Conservation (phyloP, 2,329 filamentous ascomycete genomes). For the Didymella pomorum region DNA sequence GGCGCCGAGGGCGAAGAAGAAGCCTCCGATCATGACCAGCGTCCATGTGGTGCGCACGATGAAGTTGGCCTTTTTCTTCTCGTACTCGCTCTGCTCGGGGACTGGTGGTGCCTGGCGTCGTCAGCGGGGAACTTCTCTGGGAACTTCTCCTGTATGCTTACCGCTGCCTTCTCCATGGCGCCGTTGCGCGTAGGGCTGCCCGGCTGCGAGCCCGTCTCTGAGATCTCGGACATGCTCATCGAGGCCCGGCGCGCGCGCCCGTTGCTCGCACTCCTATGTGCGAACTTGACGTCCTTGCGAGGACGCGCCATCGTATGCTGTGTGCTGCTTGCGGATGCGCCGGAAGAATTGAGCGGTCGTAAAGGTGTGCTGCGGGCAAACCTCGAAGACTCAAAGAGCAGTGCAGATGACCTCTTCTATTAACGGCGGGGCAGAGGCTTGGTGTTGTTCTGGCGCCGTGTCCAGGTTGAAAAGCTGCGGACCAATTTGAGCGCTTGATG, state of each 20-base stretch:
- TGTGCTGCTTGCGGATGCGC: neutral
- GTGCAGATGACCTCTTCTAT: neutral
- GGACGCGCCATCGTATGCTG: constrained; percentile 50
- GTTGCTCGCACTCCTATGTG: constrained; percentile 60
- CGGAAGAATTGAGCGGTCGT: neutral
- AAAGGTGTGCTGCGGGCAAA: neutral
- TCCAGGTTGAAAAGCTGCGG: constrained; percentile 19
- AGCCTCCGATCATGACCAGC: constrained; percentile 92
- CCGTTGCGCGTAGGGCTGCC: constrained; percentile 61
- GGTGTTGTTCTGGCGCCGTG: constrained; percentile 1
- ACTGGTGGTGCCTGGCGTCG: constrained; percentile 47
- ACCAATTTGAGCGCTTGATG: constrained; percentile 11
- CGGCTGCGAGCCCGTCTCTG: constrained; percentile 64
- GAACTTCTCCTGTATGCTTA: constrained; percentile 12
- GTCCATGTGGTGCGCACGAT: constrained; percentile 97
- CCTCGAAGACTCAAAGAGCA: neutral
- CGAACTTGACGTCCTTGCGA: constrained; percentile 68
- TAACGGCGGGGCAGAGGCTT: constrained; percentile 7
- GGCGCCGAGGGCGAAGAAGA: constrained; percentile 91
- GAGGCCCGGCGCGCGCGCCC: constrained; percentile 66
- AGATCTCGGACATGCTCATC: constrained; percentile 75
- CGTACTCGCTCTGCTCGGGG: constrained; percentile 73
- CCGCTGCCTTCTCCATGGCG: constrained; percentile 26
- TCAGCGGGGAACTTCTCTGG: constrained; percentile 28
- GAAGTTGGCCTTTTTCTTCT: constrained; percentile 99